Conservation (phyloP, 2,329 filamentous ascomycete genomes). For the Fusarium neocosmosporiellum region DNA sequence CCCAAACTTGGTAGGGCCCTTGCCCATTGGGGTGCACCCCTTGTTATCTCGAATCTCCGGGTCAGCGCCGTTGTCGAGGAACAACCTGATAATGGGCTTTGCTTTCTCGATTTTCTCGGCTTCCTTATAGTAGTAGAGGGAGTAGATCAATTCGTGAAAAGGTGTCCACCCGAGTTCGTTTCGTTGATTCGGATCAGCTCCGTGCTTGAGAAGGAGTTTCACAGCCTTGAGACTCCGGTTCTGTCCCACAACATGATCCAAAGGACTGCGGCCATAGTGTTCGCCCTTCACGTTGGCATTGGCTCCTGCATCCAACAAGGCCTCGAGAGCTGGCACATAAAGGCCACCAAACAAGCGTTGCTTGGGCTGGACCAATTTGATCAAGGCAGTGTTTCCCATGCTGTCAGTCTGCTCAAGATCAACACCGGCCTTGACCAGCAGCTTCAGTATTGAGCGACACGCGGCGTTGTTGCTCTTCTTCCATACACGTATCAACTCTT, state of each 20-base stretch:
- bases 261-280: background rate
- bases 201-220: constrained; percentile 24
- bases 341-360: background rate
- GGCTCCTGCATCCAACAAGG: constrained; percentile 21
- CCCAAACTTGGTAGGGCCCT: background rate
- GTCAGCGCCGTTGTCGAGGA: constrained; percentile 31
- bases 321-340: background rate
- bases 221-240: constrained; percentile 1
- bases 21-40: background rate
- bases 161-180: background rate
- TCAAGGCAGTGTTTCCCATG: constrained; percentile 6
- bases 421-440: constrained; percentile 22
- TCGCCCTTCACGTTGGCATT: background rate
- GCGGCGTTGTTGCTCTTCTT: constrained; percentile 1
- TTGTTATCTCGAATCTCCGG: background rate
- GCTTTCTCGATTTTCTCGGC: background rate
- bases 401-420: constrained; percentile 24
- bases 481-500: constrained; percentile 19
- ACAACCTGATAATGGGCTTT: constrained; percentile 14
- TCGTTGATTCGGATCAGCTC: constrained; percentile 19
- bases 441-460: constrained; percentile 11
- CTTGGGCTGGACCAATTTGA: background rate
- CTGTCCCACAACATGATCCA: constrained; percentile 3
- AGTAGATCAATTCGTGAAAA: background rate
- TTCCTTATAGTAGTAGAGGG: background rate